Conservation (phyloP, 2,329 filamentous ascomycete species). For the Calonectria crousiana region DNA sequence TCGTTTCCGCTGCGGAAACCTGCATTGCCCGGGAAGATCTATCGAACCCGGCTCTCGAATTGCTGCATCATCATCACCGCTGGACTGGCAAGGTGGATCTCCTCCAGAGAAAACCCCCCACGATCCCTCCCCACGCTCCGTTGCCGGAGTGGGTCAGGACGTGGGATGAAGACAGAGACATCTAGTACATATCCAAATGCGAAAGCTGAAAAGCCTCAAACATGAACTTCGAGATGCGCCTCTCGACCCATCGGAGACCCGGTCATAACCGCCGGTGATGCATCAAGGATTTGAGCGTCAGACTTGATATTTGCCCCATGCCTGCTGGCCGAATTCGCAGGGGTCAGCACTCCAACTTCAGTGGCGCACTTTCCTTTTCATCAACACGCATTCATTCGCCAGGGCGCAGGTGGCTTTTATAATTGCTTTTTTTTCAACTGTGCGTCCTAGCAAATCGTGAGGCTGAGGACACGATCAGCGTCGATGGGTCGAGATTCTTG, state of each 20-base stretch:
- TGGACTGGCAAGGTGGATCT: constrained; percentile 31
- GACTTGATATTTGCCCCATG: constrained; percentile 7
- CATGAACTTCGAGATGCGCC: constrained; percentile 6
- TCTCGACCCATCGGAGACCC: not conserved
- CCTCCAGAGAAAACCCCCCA: constrained; percentile 31
- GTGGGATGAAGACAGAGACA: constrained; percentile 11
- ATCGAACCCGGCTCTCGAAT: constrained; percentile 30
- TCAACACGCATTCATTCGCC: constrained; percentile 37
- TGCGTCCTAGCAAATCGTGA: constrained; percentile 31
- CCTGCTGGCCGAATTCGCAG: constrained; percentile 15
- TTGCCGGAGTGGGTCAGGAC: constrained; percentile 33
- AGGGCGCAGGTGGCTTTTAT: constrained; percentile 30
- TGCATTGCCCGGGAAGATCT: constrained; percentile 8
- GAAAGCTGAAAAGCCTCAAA: constrained; percentile 25
- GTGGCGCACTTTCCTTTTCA: constrained; percentile 26
- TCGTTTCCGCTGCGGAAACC: constrained; percentile 6
- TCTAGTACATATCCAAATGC: not conserved
- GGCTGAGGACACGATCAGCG: constrained; percentile 15
- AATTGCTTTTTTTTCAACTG: constrained; percentile 24
- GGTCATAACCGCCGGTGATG: not conserved
- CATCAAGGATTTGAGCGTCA: constrained; percentile 1
- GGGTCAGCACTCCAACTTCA: not conserved
- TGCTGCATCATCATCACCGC: constrained; percentile 27
- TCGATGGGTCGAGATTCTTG: not conserved
- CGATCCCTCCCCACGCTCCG: constrained; percentile 37